These are phyloP conservation scores for Metarhizium humberi DNA, from an alignment of 2,329 filamentous ascomycete genomes.

Conservation along the genomic window DNA sequence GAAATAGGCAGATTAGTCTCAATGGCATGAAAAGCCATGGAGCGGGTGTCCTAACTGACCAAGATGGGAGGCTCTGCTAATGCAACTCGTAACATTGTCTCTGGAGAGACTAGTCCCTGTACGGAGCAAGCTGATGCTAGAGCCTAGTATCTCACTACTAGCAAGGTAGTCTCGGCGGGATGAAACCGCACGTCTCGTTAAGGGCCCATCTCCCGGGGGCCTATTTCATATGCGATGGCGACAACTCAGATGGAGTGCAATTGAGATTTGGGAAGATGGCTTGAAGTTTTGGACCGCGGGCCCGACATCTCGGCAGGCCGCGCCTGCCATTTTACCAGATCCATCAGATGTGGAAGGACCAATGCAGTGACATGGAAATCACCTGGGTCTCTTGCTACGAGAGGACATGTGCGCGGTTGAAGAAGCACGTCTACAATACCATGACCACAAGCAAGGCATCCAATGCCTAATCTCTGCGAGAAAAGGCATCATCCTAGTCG, in stretches of 20 bases:
- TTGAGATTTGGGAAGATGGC: background rate
- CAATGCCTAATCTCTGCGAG: background rate
- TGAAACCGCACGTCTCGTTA: background rate
- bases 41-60: background rate
- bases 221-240: background rate
- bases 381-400: background rate
- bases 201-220: background rate
- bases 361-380: background rate
- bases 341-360: background rate
- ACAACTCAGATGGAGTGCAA: background rate
- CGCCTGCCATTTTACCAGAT: background rate
- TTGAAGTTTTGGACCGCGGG: background rate
- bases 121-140: background rate
- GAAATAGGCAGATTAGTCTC: background rate
- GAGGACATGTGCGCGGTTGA: background rate
- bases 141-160: too few relatives aligned
- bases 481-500: background rate
- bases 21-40: background rate
- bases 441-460: too few relatives aligned
- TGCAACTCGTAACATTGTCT: background rate
- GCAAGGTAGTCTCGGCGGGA: background rate
- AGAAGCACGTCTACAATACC: background rate
- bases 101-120: too few relatives aligned
- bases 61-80: background rate
- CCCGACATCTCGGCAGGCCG: background rate